Conservation (phyloP, 2,329 filamentous ascomycete species). For the Epichloe scottii region DNA sequence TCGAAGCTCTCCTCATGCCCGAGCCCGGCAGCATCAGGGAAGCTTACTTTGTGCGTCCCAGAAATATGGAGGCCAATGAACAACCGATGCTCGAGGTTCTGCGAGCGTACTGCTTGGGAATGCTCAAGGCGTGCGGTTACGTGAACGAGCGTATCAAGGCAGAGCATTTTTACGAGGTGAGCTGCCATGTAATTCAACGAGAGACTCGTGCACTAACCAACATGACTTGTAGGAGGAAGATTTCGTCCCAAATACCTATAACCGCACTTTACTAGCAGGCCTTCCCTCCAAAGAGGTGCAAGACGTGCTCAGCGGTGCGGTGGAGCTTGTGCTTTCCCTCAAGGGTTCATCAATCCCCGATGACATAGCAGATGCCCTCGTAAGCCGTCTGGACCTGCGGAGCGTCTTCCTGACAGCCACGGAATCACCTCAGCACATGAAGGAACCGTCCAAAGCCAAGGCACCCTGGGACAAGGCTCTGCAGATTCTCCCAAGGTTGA, state of each 20-base stretch:
- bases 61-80: constrained; percentile 15
- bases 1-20: constrained; percentile 70
- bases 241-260: constrained; percentile 86
- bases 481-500: constrained; percentile 40
- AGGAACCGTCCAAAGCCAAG: constrained; percentile 32
- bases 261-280: constrained; percentile 59
- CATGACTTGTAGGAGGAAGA: constrained; percentile 63
- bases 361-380: constrained; percentile 42
- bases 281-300: constrained; percentile 46
- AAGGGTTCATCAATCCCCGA: constrained; percentile 23
- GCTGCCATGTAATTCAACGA: background rate
- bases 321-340: constrained; percentile 34
- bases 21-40: constrained; percentile 50
- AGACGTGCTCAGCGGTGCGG: constrained; percentile 39
- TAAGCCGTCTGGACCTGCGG: constrained; percentile 53
- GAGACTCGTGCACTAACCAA: background rate
- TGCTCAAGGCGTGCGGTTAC: constrained; percentile 71
- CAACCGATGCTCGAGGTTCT: constrained; percentile 51
- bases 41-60: constrained; percentile 45
- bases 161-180: constrained; percentile 85
- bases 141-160: constrained; percentile 65
- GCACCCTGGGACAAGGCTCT: constrained; percentile 40
- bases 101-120: constrained; percentile 71
- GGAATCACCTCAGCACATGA: constrained; percentile 33
- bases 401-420: constrained; percentile 46